Conservation (phyloP, 139 green algal species). For the Dunaliella primolecta region DNA sequence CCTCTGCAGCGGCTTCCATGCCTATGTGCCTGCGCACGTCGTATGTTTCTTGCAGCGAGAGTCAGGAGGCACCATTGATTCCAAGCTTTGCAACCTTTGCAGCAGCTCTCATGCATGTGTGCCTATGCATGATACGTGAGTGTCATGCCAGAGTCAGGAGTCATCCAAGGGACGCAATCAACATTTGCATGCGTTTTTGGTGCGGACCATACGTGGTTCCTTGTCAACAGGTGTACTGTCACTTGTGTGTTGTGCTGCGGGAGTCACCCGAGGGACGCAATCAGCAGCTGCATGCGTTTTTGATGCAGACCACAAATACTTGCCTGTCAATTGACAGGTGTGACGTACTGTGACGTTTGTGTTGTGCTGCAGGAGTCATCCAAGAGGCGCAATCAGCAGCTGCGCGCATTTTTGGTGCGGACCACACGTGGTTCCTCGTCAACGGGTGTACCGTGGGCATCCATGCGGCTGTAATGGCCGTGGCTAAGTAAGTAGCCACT, state of each 20-base stretch:
- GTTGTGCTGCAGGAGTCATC: conserved; percentile 63
- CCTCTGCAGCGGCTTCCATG: no score
- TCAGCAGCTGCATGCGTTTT: background rate
- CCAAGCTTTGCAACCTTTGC: no score
- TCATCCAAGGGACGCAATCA: conserved; percentile 71
- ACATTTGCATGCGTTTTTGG: conserved; percentile 70
- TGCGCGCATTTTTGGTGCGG: conserved; percentile 67
- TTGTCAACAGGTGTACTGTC: conserved; percentile 83
- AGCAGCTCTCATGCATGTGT: no score
- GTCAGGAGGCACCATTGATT: no score
- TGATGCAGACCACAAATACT: no score
- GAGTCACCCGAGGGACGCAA: background rate
- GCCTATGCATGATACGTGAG: no score
- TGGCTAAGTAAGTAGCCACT: background rate
- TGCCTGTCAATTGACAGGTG: no score
- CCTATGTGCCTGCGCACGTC: no score
- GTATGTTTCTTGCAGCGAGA: no score
- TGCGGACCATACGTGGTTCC: conserved; percentile 74
- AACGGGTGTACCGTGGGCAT: conserved; percentile 86
- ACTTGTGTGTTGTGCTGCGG: background rate
- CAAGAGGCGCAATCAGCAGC: conserved; percentile 67
- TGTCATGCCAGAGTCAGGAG: no score
- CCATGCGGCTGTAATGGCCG: conserved; percentile 64
- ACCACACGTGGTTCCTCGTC: conserved; percentile 84
- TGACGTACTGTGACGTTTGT: no score